Conservation (phyloP, 2,329 filamentous ascomycete genomes). For the Trichoderma sp. region DNA sequence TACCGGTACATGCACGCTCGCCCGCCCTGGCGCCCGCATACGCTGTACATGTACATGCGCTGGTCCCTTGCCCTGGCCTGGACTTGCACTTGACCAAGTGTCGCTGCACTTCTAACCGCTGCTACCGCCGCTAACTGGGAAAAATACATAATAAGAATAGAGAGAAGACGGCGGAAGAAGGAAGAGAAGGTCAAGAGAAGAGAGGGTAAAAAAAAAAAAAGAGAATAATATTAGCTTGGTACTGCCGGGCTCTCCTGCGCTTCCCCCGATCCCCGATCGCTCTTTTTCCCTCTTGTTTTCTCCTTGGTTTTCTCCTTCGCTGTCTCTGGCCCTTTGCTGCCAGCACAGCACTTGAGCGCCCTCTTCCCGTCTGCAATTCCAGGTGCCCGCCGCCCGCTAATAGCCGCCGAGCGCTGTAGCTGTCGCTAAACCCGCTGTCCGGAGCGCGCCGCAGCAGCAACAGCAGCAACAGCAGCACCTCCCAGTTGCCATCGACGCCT, state of each 20-base stretch:
- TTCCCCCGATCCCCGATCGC: background rate
- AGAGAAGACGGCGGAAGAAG: background rate
- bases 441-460: background rate
- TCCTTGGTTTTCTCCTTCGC: background rate
- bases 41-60: background rate
- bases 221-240: background rate
- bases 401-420: background rate
- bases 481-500: background rate
- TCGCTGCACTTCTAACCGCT: conserved; percentile 15
- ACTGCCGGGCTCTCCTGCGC: background rate
- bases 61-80: background rate
- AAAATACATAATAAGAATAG: background rate
- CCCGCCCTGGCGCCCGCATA: background rate
- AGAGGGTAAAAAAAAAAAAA: background rate
- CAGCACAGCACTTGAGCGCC: too few relatives aligned
- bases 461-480: too few relatives aligned
- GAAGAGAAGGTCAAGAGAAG: background rate
- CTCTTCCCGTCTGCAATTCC: background rate
- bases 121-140: conserved; percentile 19
- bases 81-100: conserved; percentile 2
- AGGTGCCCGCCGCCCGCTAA: background rate
- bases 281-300: background rate
- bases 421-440: background rate
- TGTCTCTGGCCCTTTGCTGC: background rate
- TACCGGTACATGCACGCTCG: background rate